phyloP scores from a whole-genome alignment of 2,329 filamentous ascomycete species.

The Cladosporium sp. region DNA sequence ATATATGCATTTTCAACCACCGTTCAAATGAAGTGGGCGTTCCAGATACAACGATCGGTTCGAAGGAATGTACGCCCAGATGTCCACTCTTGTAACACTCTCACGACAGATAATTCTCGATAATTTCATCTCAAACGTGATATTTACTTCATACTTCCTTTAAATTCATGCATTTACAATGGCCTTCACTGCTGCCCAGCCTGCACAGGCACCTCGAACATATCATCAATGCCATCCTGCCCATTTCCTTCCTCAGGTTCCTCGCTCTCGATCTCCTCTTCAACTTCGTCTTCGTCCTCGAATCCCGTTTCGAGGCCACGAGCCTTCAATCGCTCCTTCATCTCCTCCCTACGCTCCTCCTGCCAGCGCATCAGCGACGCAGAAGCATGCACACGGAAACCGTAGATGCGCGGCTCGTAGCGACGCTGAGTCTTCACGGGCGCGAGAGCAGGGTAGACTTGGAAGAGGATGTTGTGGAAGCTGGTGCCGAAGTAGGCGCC shows the following conservation, averaged over 20 bases:
- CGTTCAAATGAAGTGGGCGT: no score
- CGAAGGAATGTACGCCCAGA: not conserved
- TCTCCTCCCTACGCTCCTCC: conserved; percentile 71
- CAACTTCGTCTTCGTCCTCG: conserved; percentile 61
- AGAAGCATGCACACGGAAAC: conserved; percentile 89
- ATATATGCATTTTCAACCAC: no score
- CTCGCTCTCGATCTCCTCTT: conserved; percentile 56
- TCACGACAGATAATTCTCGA: no score
- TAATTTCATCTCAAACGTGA: no score
- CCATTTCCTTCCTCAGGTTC: conserved; percentile 50
- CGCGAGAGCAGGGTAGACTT: conserved; percentile 88
- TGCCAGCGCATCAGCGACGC: conserved; percentile 92
- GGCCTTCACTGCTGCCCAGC: not conserved
- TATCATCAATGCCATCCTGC: conserved; percentile 48
- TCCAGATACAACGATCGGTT: not conserved
- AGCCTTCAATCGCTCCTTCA: conserved; percentile 72
- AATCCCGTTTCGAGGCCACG: conserved; percentile 71
- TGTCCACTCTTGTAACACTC: not conserved
- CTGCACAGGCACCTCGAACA: conserved; percentile 30
- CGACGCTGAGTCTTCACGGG: conserved; percentile 80
- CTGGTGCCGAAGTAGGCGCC: conserved; percentile 97
- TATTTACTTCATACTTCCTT: no score
- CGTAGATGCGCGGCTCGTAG: conserved; percentile 87
- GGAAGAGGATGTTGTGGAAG: conserved; percentile 98
- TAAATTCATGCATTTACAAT: not conserved